Evolutionary conservation across 139 green algal species (phyloP), one percentile per base, ranked within the genome.

Genomic region (Pleodorina starrii): DNA sequence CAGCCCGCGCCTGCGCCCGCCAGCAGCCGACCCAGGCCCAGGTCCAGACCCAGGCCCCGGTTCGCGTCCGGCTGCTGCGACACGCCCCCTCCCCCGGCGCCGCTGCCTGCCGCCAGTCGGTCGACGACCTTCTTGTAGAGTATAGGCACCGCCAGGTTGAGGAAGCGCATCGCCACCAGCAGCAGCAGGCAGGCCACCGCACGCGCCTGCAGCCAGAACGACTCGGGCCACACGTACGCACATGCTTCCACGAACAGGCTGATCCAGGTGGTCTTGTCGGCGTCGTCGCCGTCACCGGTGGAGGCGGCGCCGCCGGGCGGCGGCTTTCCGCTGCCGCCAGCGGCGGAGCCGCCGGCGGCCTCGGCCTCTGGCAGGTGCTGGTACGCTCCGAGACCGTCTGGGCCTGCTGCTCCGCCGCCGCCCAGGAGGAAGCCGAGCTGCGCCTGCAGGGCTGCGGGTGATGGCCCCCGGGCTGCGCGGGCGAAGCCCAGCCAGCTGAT

Each of bases 111-210:
- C 63, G 75, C 35, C 54, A 91, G 81, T 23, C 51, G 66, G 84
- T 97, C 91, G 32, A 97, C 92, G 36, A 96, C 83, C 21, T 91
- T 69, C 16, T 95, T 94, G 88, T 96, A 97, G 10, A 94, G 50
- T 32, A 96, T 85, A 4, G 95, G 94, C 73, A 97, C 94, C 5
- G 93, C 93, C 40, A 97, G 86, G 63, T 86, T 86, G 43, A 90
- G 17, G 38, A 90, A 59, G 36, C 95, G 90, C 63, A 96, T 91
- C 7, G 82, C n/a, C 4, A 94, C 19, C 23, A 97, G 79, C 60
- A 97, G 75, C 43, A 93, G 0, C 40, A 97, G 71, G 89, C 94
- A 96, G 0, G 68, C 7, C 0, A 90, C 43, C 1, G 91, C 86
- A 12, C 92, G 91, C 91, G 83, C 35, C 91, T 92, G 88, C 51